Evolutionary conservation across 2,329 filamentous ascomycete genomes (phyloP).

Genomic region (Diaporthe ampelina): DNA sequence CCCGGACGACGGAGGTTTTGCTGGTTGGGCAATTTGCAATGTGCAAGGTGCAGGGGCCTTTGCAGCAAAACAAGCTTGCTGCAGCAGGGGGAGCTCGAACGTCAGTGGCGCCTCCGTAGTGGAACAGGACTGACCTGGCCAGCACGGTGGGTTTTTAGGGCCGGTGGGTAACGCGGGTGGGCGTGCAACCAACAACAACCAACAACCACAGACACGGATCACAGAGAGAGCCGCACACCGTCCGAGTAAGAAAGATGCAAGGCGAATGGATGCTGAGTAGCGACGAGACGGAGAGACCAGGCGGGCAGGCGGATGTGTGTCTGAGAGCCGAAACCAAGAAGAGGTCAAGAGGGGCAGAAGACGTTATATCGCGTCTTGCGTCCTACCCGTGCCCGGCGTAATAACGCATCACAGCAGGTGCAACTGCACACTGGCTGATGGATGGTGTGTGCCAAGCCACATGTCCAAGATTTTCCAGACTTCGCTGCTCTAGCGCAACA

Average conservation of each 20-base stretch:
- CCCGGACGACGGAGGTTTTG: slow-evolving; percentile 26
- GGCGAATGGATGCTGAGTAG: no score
- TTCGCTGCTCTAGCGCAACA: slow-evolving; percentile 13
- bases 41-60: slow-evolving; percentile 21
- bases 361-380: not conserved
- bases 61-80: slow-evolving; percentile 38
- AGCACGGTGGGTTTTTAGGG: not conserved
- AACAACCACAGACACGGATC: slow-evolving; percentile 6
- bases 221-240: slow-evolving; percentile 13
- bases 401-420: not conserved
- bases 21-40: slow-evolving; percentile 26
- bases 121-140: slow-evolving; percentile 25
- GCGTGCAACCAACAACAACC: no score
- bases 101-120: slow-evolving; percentile 38
- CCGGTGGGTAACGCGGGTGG: not conserved
- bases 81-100: slow-evolving; percentile 38
- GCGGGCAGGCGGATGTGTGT: not conserved
- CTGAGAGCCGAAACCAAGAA: not conserved
- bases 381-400: not conserved
- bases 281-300: not conserved
- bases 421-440: slow-evolving; percentile 2
- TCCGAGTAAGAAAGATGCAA: not conserved
- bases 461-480: slow-evolving; percentile 26
- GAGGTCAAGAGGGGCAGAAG: not conserved
- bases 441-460: slow-evolving; percentile 30